Evolutionary conservation across 1,284 basidiomycete species (phyloP), one percentile per base, ranked within the genome.

Genomic region (Irpex sp.): DNA sequence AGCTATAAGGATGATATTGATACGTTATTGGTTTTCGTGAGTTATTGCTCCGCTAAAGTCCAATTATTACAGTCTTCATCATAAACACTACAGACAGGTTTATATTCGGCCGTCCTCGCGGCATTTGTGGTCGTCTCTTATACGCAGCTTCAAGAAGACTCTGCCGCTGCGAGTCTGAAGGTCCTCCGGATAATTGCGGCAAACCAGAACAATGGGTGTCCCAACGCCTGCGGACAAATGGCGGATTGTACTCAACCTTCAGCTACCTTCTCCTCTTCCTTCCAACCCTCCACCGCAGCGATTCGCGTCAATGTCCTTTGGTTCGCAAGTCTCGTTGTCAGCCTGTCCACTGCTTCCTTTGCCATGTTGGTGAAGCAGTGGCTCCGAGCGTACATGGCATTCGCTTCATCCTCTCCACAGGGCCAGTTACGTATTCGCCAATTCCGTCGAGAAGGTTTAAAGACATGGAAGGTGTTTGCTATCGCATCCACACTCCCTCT

Each of bases 251-350:
- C 13, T 50, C 21, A 8, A 21, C 8, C n/a, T 33, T 47, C 36
- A n/a, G 13, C 49, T 5, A 7, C 33, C 1, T 19, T 19, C 31
- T 51, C 11, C 8, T 11, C 13, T 11, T n/a, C 39, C 8, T 57
- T 57, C 46, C 13, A 46, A 8, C 53, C 60, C 5, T 37, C 53
- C 8, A 4, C 15, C 9, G 21, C 53, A 6, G 60, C 60, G 1
- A 54, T 62, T 35, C 31, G 61, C 3, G 37, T 62, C 35, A 62
- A 62, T 35, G n/a, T 33, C 1, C 31, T 62, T 9, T 62, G 61
- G 61, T 62, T 62, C 61, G 49, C 47, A 2, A 62, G 61, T 33
- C 57, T 62, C 17, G 46, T 62, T 2, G 9, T 62, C 31, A 58
- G 56, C 37, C 49, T 62, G 13, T 36, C 55, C 19, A 17, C 57